Evolutionary conservation across 768 basidiomycete genomes (phyloP).

Genomic region (Amanita fuliginea): DNA sequence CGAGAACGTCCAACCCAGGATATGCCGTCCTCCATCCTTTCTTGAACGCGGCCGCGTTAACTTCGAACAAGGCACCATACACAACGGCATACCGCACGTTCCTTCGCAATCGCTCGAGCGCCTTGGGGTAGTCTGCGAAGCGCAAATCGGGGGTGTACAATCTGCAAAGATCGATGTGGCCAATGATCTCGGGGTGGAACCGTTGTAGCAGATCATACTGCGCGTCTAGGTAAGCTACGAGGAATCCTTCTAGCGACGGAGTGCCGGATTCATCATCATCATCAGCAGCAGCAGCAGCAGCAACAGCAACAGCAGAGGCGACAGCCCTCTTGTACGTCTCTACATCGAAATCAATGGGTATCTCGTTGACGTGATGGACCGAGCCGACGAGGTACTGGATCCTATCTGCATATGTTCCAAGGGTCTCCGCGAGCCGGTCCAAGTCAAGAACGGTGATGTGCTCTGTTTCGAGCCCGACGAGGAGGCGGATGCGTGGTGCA

Average conservation of each 20-base stretch:
- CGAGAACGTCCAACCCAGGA: conserved; percentile 67
- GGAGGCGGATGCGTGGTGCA: conserved; percentile 53
- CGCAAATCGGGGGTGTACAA: conserved; percentile 61
- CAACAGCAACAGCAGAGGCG: conserved; percentile 18
- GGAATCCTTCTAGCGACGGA: conserved; percentile 32
- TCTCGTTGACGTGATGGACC: conserved; percentile 79
- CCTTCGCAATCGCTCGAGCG: conserved; percentile 56
- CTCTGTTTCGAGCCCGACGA: conserved; percentile 92
- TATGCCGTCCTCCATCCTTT: conserved; percentile 86
- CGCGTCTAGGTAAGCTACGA: conserved; percentile 73
- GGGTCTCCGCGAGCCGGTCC: conserved; percentile 38
- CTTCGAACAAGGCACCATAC: conserved; percentile 90
- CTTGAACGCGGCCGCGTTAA: conserved; percentile 86
- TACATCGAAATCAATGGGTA: conserved; percentile 89
- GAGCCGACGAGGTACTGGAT: conserved; percentile 91
- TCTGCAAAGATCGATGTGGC: conserved; percentile 89
- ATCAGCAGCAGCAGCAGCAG: no score
- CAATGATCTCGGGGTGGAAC: conserved; percentile 80
- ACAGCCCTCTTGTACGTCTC: conserved; percentile 58
- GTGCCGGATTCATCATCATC: conserved; percentile 13
- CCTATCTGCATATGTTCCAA: conserved; percentile 32
- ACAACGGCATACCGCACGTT: conserved; percentile 62
- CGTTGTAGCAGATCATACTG: conserved; percentile 63
- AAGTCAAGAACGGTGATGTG: conserved; percentile 66
- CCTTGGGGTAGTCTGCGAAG: conserved; percentile 44